Percentiles rank a stretch among this genome's conserved stretches.
Conservation (phyloP, 2,329 filamentous ascomycete species). For the Talaromyces sp. region DNA sequence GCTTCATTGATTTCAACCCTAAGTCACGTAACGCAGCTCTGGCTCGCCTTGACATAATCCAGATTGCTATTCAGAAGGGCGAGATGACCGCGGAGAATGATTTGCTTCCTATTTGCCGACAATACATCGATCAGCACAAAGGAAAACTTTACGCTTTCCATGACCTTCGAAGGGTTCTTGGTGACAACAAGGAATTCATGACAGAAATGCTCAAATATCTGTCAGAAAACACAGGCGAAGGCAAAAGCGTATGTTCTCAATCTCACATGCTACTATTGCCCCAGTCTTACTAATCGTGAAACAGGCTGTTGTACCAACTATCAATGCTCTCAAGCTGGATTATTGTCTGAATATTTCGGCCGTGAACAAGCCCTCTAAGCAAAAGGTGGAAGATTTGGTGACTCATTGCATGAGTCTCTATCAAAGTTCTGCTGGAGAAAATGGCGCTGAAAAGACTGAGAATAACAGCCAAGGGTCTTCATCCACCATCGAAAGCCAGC, state of each 20-base stretch:
- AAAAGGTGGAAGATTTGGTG: conserved; percentile 41
- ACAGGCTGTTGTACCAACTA: conserved; percentile 33
- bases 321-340: conserved; percentile 49
- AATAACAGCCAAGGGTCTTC: conserved; percentile 17
- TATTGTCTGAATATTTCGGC: conserved; percentile 44
- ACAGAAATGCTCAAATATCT: conserved; percentile 33
- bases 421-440: conserved; percentile 23
- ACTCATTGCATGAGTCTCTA: conserved; percentile 42
- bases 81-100: conserved; percentile 29
- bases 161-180: conserved; percentile 44
- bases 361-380: conserved; percentile 26
- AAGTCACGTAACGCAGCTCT: conserved; percentile 48
- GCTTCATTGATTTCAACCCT: conserved; percentile 36
- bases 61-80: conserved; percentile 30
- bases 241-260: conserved; percentile 27
- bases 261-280: not conserved
- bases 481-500: conserved; percentile 46
- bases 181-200: conserved; percentile 28
- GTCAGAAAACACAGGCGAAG: conserved; percentile 19
- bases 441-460: conserved; percentile 16
- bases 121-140: conserved; percentile 46
- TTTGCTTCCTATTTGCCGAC: conserved; percentile 40
- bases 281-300: conserved; percentile 6
- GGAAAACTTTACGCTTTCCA: conserved; percentile 50
- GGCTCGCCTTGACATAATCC: conserved; percentile 37